Evolutionary conservation across 1,284 basidiomycete genomes (phyloP).

Genomic region (Ceraceosorus guamensis): DNA sequence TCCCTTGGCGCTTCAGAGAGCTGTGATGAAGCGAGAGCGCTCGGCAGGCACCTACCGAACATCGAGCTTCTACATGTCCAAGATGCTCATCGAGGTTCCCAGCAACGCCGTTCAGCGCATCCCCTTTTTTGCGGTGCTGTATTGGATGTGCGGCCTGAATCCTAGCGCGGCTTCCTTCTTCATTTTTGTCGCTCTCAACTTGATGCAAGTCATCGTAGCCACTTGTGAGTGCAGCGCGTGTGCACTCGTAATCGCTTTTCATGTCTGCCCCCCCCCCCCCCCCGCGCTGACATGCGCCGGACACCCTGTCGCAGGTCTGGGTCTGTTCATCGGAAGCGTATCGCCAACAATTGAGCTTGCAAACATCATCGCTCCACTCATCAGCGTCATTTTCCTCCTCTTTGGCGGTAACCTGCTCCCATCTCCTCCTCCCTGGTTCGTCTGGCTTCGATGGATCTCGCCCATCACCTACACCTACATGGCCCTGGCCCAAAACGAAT

Average conservation of each 20-base stretch:
- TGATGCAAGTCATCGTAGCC: slow-evolving; percentile 6
- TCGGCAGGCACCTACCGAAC: slow-evolving; percentile 26
- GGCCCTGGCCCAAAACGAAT: slow-evolving; percentile 30
- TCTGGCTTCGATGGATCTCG: slow-evolving; percentile 30
- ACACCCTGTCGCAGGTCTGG: too few species aligned
- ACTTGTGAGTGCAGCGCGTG: background rate
- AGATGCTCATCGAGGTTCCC: slow-evolving; percentile 28
- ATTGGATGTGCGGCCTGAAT: slow-evolving; percentile 12
- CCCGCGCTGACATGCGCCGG: too few species aligned
- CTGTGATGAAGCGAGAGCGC: slow-evolving; percentile 28
- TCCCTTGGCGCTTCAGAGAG: slow-evolving; percentile 24
- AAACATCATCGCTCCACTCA: slow-evolving; percentile 30
- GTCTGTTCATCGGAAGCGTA: slow-evolving; percentile 23
- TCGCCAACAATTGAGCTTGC: slow-evolving; percentile 21
- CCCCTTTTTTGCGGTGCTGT: slow-evolving; percentile 10
- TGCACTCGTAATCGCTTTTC: background rate
- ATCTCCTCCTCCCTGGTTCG: slow-evolving; percentile 27
- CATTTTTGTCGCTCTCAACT: slow-evolving; percentile 10
- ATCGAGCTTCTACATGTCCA: slow-evolving; percentile 23
- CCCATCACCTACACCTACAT: slow-evolving; percentile 32
- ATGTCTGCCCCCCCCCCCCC: too few species aligned
- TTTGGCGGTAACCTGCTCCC: slow-evolving; percentile 32
- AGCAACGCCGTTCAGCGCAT: slow-evolving; percentile 20
- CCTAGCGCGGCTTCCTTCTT: slow-evolving; percentile 5
- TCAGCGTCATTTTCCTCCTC: slow-evolving; percentile 33